Percentiles rank a stretch among this genome's conserved stretches.
phyloP scores from a whole-genome alignment of 2,329 filamentous ascomycete genomes.

The Trichoderma sp. region DNA sequence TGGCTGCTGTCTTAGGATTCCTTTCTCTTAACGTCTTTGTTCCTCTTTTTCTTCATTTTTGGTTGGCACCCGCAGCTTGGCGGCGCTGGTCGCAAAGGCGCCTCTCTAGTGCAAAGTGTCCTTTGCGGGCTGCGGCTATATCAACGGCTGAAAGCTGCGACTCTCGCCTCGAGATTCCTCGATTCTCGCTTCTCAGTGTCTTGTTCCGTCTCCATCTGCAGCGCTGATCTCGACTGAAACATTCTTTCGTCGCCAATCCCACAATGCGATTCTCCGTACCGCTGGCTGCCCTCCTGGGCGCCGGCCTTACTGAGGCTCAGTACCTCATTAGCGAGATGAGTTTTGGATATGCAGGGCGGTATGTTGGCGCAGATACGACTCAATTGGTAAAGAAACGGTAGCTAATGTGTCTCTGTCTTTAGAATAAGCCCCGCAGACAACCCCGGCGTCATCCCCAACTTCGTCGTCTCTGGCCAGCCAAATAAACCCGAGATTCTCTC shows the following conservation, averaged over 20 bases:
- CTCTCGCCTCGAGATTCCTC: neutral
- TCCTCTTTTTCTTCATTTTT: neutral
- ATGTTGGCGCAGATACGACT: constrained; percentile 32
- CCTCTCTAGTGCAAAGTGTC: constrained; percentile 37
- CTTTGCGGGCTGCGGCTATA: constrained; percentile 31
- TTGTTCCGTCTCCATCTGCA: neutral
- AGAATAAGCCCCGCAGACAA: constrained; percentile 67
- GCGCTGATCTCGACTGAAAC: neutral
- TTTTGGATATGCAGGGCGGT: constrained; percentile 74
- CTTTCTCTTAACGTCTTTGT: neutral
- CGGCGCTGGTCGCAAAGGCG: constrained; percentile 25
- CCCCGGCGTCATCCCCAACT: constrained; percentile 57
- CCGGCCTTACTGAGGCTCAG: constrained; percentile 61
- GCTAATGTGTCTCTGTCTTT: constrained; percentile 26
- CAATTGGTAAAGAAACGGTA: neutral
- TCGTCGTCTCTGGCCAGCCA: constrained; percentile 58
- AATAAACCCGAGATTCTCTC: constrained; percentile 69
- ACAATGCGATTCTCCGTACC: constrained; percentile 52
- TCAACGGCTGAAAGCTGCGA: constrained; percentile 1
- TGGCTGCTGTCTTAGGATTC: neutral
- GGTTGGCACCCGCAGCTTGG: neutral
- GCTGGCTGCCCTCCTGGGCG: constrained; percentile 50
- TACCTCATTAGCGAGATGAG: constrained; percentile 73
- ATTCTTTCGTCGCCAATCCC: constrained; percentile 26
- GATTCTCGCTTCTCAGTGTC: neutral